Evolutionary conservation across 169 alveolate genomes (phyloP).

Genomic region (Theileria orientalis): DNA sequence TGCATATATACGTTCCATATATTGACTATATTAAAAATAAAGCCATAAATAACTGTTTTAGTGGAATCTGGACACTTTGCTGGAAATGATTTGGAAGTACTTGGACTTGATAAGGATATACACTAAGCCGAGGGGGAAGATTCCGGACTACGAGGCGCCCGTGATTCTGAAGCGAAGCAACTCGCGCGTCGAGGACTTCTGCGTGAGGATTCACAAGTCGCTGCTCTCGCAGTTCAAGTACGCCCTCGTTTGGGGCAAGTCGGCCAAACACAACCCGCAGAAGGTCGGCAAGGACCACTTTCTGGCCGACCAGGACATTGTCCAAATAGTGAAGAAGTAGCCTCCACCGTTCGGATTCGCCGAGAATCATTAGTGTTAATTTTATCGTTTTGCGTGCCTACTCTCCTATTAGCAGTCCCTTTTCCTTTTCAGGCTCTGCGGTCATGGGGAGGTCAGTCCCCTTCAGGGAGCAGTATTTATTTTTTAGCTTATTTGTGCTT

Average conservation of each 20-base stretch:
- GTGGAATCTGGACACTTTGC: slow-evolving; percentile 95
- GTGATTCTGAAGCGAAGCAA: slow-evolving; percentile 87
- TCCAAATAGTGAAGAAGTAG: slow-evolving; percentile 82
- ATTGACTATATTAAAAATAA: background rate
- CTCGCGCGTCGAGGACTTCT: slow-evolving; percentile 79
- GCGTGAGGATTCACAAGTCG: slow-evolving; percentile 80
- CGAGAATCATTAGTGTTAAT: slow-evolving; percentile 3
- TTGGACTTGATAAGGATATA: slow-evolving; percentile 94
- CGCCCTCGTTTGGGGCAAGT: slow-evolving; percentile 98
- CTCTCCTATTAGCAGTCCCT: slow-evolving; percentile 2
- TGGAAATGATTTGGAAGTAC: slow-evolving; percentile 96
- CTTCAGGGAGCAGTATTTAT: too few species aligned
- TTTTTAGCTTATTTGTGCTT: too few species aligned
- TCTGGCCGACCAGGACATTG: slow-evolving; percentile 85
- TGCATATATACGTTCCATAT: background rate
- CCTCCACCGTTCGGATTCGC: background rate
- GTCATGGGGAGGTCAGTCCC: too few species aligned
- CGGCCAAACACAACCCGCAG: slow-evolving; percentile 95
- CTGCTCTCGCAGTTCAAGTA: slow-evolving; percentile 86
- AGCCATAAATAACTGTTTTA: background rate
- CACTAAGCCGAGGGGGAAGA: slow-evolving; percentile 97
- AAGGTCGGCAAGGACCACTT: slow-evolving; percentile 94
- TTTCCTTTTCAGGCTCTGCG: background rate
- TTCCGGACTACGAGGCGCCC: slow-evolving; percentile 95
- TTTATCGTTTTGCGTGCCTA: background rate